These are phyloP conservation scores for Clarireedia sp. DNA, from an alignment of 2,329 filamentous ascomycete species.

Conservation along the genomic window DNA sequence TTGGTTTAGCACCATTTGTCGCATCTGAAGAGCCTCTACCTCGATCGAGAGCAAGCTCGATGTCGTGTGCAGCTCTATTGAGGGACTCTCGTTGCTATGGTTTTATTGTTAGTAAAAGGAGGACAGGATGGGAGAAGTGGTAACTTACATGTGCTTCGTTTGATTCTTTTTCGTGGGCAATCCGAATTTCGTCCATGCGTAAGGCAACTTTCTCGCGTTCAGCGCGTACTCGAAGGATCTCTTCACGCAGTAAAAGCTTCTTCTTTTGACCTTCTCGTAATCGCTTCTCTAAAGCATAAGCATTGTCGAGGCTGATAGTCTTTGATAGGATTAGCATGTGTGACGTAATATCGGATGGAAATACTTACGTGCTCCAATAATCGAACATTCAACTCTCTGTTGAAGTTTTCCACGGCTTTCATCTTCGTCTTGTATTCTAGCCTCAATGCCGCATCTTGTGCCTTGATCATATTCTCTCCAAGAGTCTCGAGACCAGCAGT, in stretches of 20 bases:
- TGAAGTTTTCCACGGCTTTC: slow-evolving; percentile 49
- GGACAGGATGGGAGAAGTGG: not conserved
- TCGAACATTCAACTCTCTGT: slow-evolving; percentile 46
- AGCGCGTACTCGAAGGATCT: slow-evolving; percentile 49
- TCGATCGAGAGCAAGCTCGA: slow-evolving; percentile 49
- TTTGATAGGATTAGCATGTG: slow-evolving; percentile 22
- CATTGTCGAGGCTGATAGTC: slow-evolving; percentile 53
- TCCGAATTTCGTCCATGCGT: slow-evolving; percentile 54
- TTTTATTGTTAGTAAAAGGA: slow-evolving; percentile 14
- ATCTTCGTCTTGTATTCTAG: slow-evolving; percentile 49
- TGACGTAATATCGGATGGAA: not conserved
- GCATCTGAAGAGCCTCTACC: slow-evolving; percentile 41
- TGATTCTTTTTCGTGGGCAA: slow-evolving; percentile 48
- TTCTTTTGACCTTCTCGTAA: slow-evolving; percentile 50
- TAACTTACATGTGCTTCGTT: slow-evolving; percentile 41
- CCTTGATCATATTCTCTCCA: slow-evolving; percentile 35
- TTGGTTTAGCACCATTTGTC: slow-evolving; percentile 42
- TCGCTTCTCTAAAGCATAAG: slow-evolving; percentile 49
- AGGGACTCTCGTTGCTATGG: slow-evolving; percentile 39
- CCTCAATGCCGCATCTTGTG: slow-evolving; percentile 39
- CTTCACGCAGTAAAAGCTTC: slow-evolving; percentile 47
- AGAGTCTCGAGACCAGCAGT: slow-evolving; percentile 42
- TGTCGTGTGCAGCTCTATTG: slow-evolving; percentile 52
- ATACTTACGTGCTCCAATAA: slow-evolving; percentile 50
- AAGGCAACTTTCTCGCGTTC: slow-evolving; percentile 56